Conservation (phyloP, 192 early-diverging fungal species). For the Mortierella hygrophila region DNA sequence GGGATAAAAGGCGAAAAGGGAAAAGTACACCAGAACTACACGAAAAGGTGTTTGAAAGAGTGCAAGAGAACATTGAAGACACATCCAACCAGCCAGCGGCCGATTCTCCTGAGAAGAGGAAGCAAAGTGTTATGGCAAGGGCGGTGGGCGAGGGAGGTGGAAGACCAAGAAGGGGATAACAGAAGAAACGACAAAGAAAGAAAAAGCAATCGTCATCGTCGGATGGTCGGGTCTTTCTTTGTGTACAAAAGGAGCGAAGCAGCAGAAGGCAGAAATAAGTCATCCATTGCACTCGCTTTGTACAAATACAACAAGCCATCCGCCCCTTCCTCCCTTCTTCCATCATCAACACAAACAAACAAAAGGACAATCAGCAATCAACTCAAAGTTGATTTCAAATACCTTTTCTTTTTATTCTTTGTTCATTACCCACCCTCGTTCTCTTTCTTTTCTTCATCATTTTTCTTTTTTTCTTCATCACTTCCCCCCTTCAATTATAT, state of each 20-base stretch:
- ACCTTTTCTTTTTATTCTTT: neutral
- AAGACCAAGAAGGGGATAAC: neutral
- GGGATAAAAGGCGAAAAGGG: constrained; percentile 5
- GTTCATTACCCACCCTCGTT: neutral
- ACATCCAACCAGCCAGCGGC: neutral
- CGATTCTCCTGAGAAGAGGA: constrained; percentile 1
- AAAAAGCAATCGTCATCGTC: neutral
- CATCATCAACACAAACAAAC: neutral
- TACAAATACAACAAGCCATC: neutral
- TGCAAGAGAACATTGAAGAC: neutral
- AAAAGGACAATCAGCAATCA: neutral
- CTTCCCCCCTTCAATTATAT: neutral
- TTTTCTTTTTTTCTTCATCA: neutral
- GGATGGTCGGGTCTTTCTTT: neutral
- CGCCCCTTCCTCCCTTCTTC: neutral
- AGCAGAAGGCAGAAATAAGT: neutral
- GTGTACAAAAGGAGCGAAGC: neutral
- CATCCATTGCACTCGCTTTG: neutral
- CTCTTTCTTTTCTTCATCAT: neutral
- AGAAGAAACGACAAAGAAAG: no score
- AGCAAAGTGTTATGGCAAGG: no score
- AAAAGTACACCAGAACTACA: neutral
- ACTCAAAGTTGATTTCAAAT: constrained; percentile 5
- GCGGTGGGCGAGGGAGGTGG: neutral
- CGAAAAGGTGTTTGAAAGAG: neutral